phyloP scores from a whole-genome alignment of 768 basidiomycete species.

The Hydnum rufescens region DNA sequence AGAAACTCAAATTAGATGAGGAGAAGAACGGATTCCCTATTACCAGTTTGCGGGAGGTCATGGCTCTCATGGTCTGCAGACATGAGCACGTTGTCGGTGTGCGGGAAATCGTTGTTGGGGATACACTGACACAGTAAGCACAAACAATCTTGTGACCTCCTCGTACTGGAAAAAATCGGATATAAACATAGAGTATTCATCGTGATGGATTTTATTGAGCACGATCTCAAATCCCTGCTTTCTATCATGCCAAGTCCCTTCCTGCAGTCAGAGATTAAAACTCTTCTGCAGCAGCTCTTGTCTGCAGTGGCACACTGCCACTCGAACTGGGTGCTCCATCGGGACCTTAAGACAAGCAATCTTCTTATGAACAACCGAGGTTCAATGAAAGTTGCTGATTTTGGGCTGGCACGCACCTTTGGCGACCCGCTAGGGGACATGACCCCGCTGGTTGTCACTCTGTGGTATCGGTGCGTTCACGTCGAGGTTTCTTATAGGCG shows the following conservation, averaged over 20 bases:
- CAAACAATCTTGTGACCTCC: conserved; percentile 8
- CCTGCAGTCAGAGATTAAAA: conserved; percentile 96
- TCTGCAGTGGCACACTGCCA: conserved; percentile 91
- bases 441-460: conserved; percentile 93
- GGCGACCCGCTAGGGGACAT: conserved; percentile 95
- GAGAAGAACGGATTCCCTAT: conserved; percentile 99
- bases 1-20: conserved; percentile 95
- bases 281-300: conserved; percentile 77
- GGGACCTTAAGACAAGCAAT: conserved; percentile 95
- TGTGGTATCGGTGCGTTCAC: conserved; percentile 82
- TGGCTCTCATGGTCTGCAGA: conserved; percentile 84
- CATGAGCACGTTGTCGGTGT: conserved; percentile 97
- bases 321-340: conserved; percentile 91
- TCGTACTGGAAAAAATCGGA: neutral
- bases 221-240: conserved; percentile 91
- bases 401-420: conserved; percentile 86
- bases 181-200: conserved; percentile 63
- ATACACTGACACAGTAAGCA: conserved; percentile 95
- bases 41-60: conserved; percentile 83
- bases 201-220: conserved; percentile 99
- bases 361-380: conserved; percentile 98
- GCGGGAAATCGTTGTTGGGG: conserved; percentile 93
- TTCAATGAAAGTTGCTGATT: conserved; percentile 96
- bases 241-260: conserved; percentile 93
- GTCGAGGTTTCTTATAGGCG: conserved; percentile 3